Evolutionary conservation across 225 moss, liverwort and hornwort genomes (phyloP), one percentile per base, ranked within the genome.

Genomic region (Sphagnum tenellum): DNA sequence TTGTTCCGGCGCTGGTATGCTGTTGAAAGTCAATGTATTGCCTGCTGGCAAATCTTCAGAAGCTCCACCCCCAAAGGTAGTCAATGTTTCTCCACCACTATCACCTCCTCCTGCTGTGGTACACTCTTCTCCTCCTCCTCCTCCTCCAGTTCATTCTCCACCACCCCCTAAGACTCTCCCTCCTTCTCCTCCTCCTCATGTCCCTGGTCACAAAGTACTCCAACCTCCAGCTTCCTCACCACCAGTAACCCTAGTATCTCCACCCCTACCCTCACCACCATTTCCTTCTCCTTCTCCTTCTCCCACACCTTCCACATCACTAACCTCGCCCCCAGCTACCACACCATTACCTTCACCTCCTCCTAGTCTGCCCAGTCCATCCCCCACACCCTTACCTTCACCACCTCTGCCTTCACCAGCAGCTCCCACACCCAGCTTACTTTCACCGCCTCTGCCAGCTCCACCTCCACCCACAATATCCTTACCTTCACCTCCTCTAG

Each of bases 1-100:
- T 8, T 86, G 86, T 56, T 29, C 29, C 29, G 71, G 60, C 7
- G 45, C 65, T 12, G 86, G 86, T 3, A 76, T 76, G 3, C 74
- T 71, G 74, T 73, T 71, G 56, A 47, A 75, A 49, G 67, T 82
- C 45, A 56, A 51, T 0, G 82, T 82, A 6, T 3, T 9, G 0
- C 68, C 56, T 0, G 70, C 66, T 2, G 71, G 57, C 12, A 9
- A 65, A 5, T 9, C 65, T 44, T 54, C 65, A 3, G 29, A 51
- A 51, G 52, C 44, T 48, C 14, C 76, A 69, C 55, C 49, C 64
- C 49, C 2, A 4, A 47, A 9, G 64, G 29, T 29, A 29, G 29
- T 29, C 29, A 29, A 29, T 29, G 29, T 29, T 29, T 29, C 29
- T 29, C 29, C 29, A 29, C 29, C 29, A 29, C 29, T 29, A 29